Conservation (phyloP, 257 asterid genomes). For the Rehmannia glutinosa region DNA sequence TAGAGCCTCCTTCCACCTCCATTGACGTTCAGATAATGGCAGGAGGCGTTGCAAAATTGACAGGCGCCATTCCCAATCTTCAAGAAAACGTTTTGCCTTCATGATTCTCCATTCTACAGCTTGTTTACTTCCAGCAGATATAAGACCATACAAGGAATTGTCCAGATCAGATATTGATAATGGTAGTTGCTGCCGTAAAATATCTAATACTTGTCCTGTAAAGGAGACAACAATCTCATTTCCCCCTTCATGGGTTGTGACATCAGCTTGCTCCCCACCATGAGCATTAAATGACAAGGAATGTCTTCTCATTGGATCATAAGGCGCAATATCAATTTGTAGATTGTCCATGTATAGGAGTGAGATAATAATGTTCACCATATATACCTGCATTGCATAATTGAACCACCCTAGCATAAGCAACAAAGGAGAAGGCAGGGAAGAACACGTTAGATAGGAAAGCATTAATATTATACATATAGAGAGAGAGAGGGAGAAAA, state of each 20-base stretch:
- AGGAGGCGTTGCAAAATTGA: constrained; percentile 87
- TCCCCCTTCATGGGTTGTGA: constrained; percentile 48
- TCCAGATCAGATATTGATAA: constrained; percentile 61
- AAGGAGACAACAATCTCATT: constrained; percentile 76
- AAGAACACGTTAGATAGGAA: not conserved
- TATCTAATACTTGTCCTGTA: constrained; percentile 66
- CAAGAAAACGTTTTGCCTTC: constrained; percentile 71
- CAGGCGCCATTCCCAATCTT: constrained; percentile 99
- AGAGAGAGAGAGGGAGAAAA: too few relatives aligned
- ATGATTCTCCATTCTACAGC: constrained; percentile 84
- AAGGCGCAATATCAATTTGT: constrained; percentile 46
- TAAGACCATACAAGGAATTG: constrained; percentile 38
- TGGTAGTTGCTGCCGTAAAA: constrained; percentile 76
- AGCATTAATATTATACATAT: not conserved
- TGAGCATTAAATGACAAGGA: constrained; percentile 40
- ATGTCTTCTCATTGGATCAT: constrained; percentile 43
- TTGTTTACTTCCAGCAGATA: constrained; percentile 66
- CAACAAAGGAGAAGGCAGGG: constrained; percentile 12
- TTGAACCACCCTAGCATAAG: constrained; percentile 24
- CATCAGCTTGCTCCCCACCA: constrained; percentile 42
- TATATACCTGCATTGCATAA: constrained; percentile 65
- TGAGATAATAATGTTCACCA: constrained; percentile 81
- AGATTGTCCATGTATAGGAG: constrained; percentile 86
- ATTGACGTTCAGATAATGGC: constrained; percentile 86
- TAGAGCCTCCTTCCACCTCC: constrained; percentile 98